Evolutionary conservation across 495 filamentous ascomycete genomes (phyloP), one percentile per base, ranked within the genome.

Genomic region (Penicillium pancosmium): DNA sequence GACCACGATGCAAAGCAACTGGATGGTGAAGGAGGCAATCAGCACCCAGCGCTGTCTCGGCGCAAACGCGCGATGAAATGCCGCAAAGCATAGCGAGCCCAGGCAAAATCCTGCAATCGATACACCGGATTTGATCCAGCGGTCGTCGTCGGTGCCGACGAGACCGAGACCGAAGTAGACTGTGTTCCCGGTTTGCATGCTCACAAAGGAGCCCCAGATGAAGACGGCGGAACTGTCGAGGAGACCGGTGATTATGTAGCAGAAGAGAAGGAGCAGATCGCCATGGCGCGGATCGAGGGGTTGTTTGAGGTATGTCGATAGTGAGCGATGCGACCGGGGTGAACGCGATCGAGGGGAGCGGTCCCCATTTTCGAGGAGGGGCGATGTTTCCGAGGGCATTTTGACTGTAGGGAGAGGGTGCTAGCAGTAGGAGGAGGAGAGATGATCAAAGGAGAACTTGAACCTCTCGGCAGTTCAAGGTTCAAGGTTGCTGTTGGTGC

Each of bases 181-280:
- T 0, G 89, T 90, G 69, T 92, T 92, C 78, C 88, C 88, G 23
- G 88, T 91, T 65, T 92, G 88, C 89, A 92, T 91, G 62, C 84
- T 88, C 23, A 89, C 88, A 63, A 92, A 91, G 1, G 85, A 84
- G 12, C 88, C 88, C 88, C 88, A 91, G 23, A 86, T 86, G 25
- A 83, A 86, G 50, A 89, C 84, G 9, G 87, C 82, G 1, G 87
- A 81, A 76, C 85, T 88, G 67, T 92, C 89, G 7, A 92, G 79
- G 1, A 92, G 73, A 3, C 89, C 89, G 9, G 88, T 92, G 69
- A 89, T 87, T 55, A 88, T 72, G 62, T 90, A 91, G 70, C 86
- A 88, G 51, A 80, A 70, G 3, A 91, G 76, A 8, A 92, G 76
- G 12, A 89, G 60, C 1, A 87, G 33, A 62, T 91, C 87, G 21